Percentiles rank a stretch among this genome's conserved stretches.
These are phyloP conservation scores for Aristolochia californica DNA, from an alignment of 164 flowering plant species.

Conservation along the genomic window DNA sequence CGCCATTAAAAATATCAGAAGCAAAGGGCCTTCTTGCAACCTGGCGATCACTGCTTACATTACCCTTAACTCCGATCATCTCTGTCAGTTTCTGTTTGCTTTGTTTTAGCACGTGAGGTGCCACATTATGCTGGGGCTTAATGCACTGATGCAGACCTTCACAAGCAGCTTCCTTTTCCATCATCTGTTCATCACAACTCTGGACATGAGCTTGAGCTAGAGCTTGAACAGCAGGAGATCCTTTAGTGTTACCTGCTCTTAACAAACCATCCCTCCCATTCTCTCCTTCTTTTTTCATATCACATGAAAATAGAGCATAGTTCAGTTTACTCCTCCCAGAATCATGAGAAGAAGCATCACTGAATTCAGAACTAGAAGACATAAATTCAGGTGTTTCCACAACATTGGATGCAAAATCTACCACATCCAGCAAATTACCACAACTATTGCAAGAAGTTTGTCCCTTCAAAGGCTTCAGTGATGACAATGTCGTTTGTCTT, in stretches of 20 bases:
- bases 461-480: constrained; percentile 18
- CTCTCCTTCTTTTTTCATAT: constrained; percentile 17
- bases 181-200: constrained; percentile 5
- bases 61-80: constrained; percentile 18
- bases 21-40: constrained; percentile 28
- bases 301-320: constrained; percentile 8
- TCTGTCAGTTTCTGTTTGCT: constrained; percentile 18
- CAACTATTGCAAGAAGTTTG: constrained; percentile 49
- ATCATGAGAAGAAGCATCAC: constrained; percentile 21
- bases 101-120: constrained; percentile 16
- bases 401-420: constrained; percentile 9
- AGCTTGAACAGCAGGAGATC: constrained; percentile 9
- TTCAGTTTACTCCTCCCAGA: constrained; percentile 18
- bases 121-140: constrained; percentile 20
- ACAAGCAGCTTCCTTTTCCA: constrained; percentile 11
- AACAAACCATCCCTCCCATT: constrained; percentile 5
- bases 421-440: constrained; percentile 34
- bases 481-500: constrained; percentile 10
- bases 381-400: constrained; percentile 16
- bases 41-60: constrained; percentile 18
- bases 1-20: constrained; percentile 22
- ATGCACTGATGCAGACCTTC: constrained; percentile 15
- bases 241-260: constrained; percentile 12
- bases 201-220: constrained; percentile 7
- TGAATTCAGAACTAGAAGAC: constrained; percentile 15